phyloP scores from a whole-genome alignment of 2,329 filamentous ascomycete species.

The Teratosphaeriaceae sp. region DNA sequence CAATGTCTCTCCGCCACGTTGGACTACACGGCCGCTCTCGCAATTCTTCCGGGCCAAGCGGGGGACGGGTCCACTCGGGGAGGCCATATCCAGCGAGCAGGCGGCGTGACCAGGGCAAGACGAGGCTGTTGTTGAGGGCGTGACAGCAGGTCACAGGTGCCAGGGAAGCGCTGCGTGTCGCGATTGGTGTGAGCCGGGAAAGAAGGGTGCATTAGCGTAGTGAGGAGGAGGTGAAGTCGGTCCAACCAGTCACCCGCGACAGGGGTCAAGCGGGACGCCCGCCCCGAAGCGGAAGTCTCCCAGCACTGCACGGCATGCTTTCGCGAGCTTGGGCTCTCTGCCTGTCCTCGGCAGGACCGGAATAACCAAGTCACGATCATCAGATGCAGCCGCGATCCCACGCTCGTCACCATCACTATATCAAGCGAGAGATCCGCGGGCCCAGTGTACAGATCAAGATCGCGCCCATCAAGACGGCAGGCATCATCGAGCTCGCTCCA shows the following conservation, averaged over 20 bases:
- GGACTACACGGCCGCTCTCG: no score
- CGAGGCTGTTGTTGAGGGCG: background rate
- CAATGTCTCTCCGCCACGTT: no score
- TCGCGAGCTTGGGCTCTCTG: slow-evolving; percentile 74
- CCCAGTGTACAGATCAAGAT: slow-evolving; percentile 24
- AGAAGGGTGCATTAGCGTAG: background rate
- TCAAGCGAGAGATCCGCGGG: slow-evolving; percentile 39
- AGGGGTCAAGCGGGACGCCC: slow-evolving; percentile 46
- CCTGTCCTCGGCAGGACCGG: slow-evolving; percentile 25
- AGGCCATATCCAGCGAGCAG: background rate
- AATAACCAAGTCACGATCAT: background rate
- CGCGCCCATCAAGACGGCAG: no score
- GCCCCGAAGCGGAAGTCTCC: slow-evolving; percentile 39
- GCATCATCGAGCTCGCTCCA: no score
- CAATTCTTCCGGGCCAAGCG: no score
- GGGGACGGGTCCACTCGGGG: background rate
- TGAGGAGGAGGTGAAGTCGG: background rate
- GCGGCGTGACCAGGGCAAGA: background rate
- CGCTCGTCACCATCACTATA: slow-evolving; percentile 14
- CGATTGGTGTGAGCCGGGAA: background rate
- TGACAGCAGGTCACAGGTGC: background rate
- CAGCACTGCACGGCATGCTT: slow-evolving; percentile 57
- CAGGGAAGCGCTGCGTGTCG: background rate
- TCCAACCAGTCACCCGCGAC: no score
- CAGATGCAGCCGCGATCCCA: background rate